These are phyloP conservation scores for Blastomyces gilchristii DNA, from an alignment of 2,329 filamentous ascomycete genomes.

Conservation along the genomic window DNA sequence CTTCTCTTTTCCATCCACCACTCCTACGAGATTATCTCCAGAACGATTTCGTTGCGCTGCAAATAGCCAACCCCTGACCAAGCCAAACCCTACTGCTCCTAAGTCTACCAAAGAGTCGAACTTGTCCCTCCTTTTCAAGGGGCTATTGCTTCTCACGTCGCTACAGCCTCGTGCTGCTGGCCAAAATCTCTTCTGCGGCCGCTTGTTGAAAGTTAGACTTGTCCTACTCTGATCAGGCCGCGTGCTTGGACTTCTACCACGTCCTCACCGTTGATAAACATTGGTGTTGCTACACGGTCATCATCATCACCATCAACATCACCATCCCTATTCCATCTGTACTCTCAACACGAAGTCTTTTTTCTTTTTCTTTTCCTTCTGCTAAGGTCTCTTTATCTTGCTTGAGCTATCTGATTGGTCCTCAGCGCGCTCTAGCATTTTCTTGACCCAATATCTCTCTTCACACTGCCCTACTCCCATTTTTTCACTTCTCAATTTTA, in stretches of 20 bases:
- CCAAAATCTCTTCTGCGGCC: neutral
- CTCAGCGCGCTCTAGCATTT: neutral
- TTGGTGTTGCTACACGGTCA: neutral
- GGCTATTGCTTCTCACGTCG: neutral
- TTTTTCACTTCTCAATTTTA: neutral
- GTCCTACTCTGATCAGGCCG: neutral
- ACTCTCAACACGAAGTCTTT: neutral
- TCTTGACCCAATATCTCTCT: neutral
- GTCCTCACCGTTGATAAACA: neutral
- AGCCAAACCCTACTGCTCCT: neutral
- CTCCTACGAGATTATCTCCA: neutral
- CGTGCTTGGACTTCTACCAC: neutral
- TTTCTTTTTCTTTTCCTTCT: neutral
- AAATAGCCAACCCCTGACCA: neutral
- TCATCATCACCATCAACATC: neutral
- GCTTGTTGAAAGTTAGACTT: neutral
- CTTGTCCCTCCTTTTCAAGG: neutral
- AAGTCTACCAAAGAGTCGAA: neutral
- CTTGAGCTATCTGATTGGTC: conserved; percentile 1
- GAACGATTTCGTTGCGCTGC: neutral
- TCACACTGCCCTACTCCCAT: neutral
- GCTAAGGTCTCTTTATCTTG: neutral
- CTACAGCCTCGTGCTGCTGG: neutral
- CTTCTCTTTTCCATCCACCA: neutral
- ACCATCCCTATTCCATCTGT: neutral